Conservation (phyloP, 192 early-diverging fungal species). For the Rhizophagus sp. region DNA sequence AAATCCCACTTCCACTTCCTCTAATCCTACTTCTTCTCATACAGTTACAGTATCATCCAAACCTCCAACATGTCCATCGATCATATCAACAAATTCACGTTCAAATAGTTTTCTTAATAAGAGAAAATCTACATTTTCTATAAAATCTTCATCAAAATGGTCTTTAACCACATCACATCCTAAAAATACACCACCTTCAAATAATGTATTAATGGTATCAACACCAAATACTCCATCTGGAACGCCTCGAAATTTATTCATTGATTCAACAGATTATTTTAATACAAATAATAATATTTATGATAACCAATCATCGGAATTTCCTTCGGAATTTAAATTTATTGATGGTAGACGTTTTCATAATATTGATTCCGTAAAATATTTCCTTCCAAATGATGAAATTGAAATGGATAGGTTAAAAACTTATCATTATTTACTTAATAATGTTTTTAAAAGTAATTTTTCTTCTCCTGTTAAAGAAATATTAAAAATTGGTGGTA, state of each 20-base stretch:
- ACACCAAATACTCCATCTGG: not conserved
- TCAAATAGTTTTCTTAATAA: not conserved
- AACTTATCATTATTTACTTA: not conserved
- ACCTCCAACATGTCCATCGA: not conserved
- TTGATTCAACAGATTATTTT: not conserved
- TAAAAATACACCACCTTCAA: not conserved
- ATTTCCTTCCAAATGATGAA: constrained; percentile 11
- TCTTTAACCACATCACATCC: not conserved
- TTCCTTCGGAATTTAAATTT: not conserved
- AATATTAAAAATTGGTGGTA: not conserved
- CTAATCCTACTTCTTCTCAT: not conserved
- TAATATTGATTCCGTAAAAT: constrained; percentile 1
- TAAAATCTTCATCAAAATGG: not conserved
- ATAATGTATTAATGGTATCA: not conserved
- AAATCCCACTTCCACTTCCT: not conserved
- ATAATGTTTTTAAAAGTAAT: not conserved
- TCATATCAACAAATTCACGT: not conserved
- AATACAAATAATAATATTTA: not conserved
- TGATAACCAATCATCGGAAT: not conserved
- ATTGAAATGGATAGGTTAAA: not conserved
- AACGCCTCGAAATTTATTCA: not conserved
- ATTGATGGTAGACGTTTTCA: constrained; percentile 13
- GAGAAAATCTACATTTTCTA: not conserved
- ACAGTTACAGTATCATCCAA: not conserved
- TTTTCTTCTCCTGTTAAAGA: constrained; percentile 1